A percentile compares a stretch with the other conserved stretches of the same genome.
Conservation (phyloP, 2,329 filamentous ascomycete species). For the Ascochyta rabiei region DNA sequence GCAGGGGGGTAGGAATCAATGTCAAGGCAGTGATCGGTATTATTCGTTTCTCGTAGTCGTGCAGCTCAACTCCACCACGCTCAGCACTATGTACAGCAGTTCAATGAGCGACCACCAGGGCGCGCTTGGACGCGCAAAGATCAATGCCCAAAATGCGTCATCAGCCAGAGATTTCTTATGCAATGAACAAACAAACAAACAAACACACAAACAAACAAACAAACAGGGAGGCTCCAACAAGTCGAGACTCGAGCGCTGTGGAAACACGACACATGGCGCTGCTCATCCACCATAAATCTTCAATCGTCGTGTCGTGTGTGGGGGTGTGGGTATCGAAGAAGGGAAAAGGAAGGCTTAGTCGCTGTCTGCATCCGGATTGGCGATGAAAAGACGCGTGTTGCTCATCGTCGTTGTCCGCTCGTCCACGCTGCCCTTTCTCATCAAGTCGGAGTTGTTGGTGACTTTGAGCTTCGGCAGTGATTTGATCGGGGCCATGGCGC, state of each 20-base stretch:
- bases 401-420: conserved; percentile 78
- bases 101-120: conserved; percentile 23
- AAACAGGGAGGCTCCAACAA: neutral
- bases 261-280: conserved; percentile 9
- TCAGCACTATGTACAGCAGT: conserved; percentile 19
- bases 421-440: conserved; percentile 80
- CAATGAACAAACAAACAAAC: neutral
- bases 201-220: no score
- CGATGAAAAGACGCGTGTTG: conserved; percentile 75
- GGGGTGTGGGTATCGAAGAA: conserved; percentile 42
- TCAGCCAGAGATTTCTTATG: conserved; percentile 6
- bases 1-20: neutral
- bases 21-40: conserved; percentile 6
- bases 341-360: conserved; percentile 41
- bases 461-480: conserved; percentile 50
- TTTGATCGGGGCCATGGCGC: conserved; percentile 59
- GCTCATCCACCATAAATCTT: conserved; percentile 18
- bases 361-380: conserved; percentile 73
- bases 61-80: conserved; percentile 1
- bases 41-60: conserved; percentile 4
- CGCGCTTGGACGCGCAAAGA: conserved; percentile 5
- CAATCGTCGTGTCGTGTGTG: conserved; percentile 16
- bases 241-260: conserved; percentile 2
- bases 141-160: conserved; percentile 3
- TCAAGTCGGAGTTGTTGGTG: conserved; percentile 70